Base-by-base conservation (phyloP, 345 rosid genomes). In the Citrus maxima region DNA sequence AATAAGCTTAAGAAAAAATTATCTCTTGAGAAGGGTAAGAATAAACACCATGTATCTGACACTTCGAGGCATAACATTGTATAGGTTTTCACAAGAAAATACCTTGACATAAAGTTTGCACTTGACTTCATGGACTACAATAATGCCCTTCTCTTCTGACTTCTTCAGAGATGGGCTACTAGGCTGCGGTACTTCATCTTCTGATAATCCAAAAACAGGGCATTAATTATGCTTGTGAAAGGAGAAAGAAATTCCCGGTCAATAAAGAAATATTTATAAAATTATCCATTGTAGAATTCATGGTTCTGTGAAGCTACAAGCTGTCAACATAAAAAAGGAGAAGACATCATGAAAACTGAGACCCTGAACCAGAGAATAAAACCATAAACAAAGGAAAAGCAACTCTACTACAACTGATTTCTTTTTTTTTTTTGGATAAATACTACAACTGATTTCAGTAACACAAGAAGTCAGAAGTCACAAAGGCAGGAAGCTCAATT, bases 51-150 rank as follows among this genome's bases (percentile, higher is more conserved):
- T 70, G 65, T 73, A 32, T 58, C 77, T 46, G 49, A 35, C 22
- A 35, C 6, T 19, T 66, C 27, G 22, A 66, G 77, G 68, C 38
- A 77, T 32, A 75, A 34, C 25, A 22, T 61, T 34, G 7, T 16
- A 72, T 56, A 37, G 65, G 66, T 21, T 83, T 67, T 67, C 61
- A 8, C 27, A 54, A 61, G 75, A 3, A 84, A 19, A 67, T 85
- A 94, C 99, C 97, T 93, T 96, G 35, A 96, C 93, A 83, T 94
- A 96, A 75, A 96, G 91, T 84, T 96, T 96, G 91, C 98, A 94
- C 84, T 96, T 96, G 79, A 94, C 97, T 84, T 96, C 98, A 85
- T 96, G 98, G 78, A 93, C 95, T 32, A 90, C 88, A 75, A 88
- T 77, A 70, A 90, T 84, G 65, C 97, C 99, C 81, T 89, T 84